These are phyloP conservation scores for Drosera spatulata DNA, from an alignment of 179 eudicot species.

Conservation along the genomic window DNA sequence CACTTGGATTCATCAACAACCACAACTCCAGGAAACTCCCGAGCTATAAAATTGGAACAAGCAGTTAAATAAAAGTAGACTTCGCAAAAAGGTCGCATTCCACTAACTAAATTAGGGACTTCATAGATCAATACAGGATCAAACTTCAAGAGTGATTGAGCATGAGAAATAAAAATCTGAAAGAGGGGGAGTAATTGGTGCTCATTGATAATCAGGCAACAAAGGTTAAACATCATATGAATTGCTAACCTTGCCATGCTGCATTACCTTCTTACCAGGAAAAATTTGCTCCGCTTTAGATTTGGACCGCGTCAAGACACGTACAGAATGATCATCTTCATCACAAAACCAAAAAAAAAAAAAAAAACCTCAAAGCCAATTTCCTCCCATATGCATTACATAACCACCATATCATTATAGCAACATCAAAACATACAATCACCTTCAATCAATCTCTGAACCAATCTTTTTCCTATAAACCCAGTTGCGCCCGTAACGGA, in stretches of 20 bases:
- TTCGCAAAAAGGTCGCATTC: neutral
- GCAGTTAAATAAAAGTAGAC: neutral
- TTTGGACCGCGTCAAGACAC: conserved; percentile 79
- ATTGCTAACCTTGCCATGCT: neutral
- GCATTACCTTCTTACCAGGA: conserved; percentile 99
- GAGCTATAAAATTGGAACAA: conserved; percentile 22
- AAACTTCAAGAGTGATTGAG: too few relatives aligned
- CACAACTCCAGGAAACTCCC: conserved; percentile 76
- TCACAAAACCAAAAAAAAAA: neutral
- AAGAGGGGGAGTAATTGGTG: neutral
- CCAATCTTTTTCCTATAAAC: conserved; percentile 78
- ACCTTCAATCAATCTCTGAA: conserved; percentile 77
- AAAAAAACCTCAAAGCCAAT: neutral
- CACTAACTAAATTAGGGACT: neutral
- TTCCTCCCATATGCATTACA: neutral
- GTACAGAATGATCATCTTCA: conserved; percentile 72
- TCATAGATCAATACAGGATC: too few relatives aligned
- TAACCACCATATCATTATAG: neutral
- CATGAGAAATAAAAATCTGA: neutral
- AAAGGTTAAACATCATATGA: neutral
- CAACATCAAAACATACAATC: neutral
- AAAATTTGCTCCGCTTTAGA: conserved; percentile 70
- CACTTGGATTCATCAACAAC: conserved; percentile 82
- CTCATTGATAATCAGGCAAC: neutral
- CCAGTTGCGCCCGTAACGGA: conserved; percentile 98